Percentiles rank a stretch among this genome's conserved stretches.
These are phyloP conservation scores for Phytophthora constricta DNA, from an alignment of 352 stramenopile species.

Conservation along the genomic window DNA sequence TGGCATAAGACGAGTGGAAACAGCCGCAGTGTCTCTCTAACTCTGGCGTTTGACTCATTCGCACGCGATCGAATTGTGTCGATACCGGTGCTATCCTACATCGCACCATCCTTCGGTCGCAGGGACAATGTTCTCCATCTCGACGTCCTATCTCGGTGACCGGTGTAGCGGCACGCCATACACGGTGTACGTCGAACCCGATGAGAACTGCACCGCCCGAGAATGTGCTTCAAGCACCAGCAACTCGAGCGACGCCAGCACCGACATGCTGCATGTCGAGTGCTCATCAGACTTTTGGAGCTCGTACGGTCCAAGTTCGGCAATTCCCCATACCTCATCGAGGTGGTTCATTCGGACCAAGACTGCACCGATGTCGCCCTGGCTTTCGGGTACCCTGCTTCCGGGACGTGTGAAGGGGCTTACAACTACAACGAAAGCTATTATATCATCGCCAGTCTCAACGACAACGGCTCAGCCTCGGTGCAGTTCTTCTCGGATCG, in stretches of 20 bases:
- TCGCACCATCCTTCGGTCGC: not conserved
- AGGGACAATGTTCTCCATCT: not conserved
- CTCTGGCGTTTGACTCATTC: not conserved
- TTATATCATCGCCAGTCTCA: constrained; percentile 24
- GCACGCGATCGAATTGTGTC: not conserved
- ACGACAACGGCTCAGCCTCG: constrained; percentile 19
- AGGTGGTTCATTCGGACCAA: constrained; percentile 9
- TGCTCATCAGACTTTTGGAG: constrained; percentile 16
- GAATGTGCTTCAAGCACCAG: not conserved
- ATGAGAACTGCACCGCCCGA: not conserved
- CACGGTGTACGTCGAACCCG: not conserved
- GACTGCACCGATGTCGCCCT: constrained; percentile 13
- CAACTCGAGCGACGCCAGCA: not conserved
- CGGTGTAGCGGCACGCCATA: not conserved
- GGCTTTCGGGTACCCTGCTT: constrained; percentile 17
- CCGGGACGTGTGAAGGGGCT: constrained; percentile 10
- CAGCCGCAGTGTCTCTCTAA: not conserved
- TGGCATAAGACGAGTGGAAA: too few relatives aligned
- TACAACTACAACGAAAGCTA: constrained; percentile 20
- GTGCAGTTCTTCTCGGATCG: constrained; percentile 15
- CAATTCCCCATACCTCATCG: constrained; percentile 26
- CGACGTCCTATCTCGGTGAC: not conserved
- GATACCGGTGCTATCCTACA: too few relatives aligned
- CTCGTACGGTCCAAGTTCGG: constrained; percentile 17
- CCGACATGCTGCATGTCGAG: constrained; percentile 19